These are phyloP conservation scores for Neurospora intermedia DNA, from an alignment of 495 filamentous ascomycete genomes.

Conservation along the genomic window DNA sequence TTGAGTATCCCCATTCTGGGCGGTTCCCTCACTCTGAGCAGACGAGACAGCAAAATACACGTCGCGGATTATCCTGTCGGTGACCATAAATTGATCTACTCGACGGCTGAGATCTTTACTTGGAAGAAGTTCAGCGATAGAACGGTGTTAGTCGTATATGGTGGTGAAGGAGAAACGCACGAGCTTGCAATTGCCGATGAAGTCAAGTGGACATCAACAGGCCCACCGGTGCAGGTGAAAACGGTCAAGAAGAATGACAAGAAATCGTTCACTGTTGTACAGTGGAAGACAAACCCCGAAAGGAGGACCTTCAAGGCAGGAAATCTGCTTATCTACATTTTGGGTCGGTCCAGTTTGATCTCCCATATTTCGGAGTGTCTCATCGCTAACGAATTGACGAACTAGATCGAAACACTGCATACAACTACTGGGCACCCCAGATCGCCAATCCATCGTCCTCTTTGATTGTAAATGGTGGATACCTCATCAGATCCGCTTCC, in stretches of 20 bases:
- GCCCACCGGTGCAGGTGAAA: neutral
- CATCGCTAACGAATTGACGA: neutral
- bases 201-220: slow-evolving; percentile 41
- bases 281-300: slow-evolving; percentile 3
- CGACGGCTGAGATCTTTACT: slow-evolving; percentile 65
- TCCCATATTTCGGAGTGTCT: neutral
- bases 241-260: neutral
- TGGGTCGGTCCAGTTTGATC: slow-evolving; percentile 18
- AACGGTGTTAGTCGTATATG: slow-evolving; percentile 59
- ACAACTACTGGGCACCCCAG: slow-evolving; percentile 64
- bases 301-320: slow-evolving; percentile 39
- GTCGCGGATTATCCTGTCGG: slow-evolving; percentile 64
- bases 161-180: slow-evolving; percentile 56
- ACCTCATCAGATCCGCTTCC: slow-evolving; percentile 58
- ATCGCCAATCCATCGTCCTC: slow-evolving; percentile 23
- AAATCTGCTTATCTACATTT: slow-evolving; percentile 41
- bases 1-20: slow-evolving; percentile 55
- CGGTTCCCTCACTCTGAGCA: slow-evolving; percentile 50
- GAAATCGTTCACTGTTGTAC: neutral
- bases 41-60: slow-evolving; percentile 63
- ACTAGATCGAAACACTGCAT: slow-evolving; percentile 56
- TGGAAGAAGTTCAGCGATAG: slow-evolving; percentile 27
- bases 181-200: slow-evolving; percentile 48
- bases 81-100: slow-evolving; percentile 57
- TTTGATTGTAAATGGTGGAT: slow-evolving; percentile 61